A percentile compares a stretch with the other conserved stretches of the same genome.
Conservation (phyloP, 2,329 filamentous ascomycete species). For the Xylariaceae sp. region DNA sequence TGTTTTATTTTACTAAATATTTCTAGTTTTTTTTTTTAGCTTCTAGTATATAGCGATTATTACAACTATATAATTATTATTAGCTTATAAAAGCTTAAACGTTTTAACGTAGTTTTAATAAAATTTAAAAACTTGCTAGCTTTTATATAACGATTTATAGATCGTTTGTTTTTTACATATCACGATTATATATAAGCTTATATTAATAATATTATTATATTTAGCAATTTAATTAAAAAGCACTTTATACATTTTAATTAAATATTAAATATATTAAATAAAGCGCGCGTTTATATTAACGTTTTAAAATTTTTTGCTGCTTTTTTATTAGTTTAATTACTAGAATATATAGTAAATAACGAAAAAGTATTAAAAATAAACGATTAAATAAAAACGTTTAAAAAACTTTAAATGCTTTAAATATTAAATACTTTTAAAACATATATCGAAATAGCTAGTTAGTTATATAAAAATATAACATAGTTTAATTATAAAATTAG, state of each 20-base stretch:
- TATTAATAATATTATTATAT: no score
- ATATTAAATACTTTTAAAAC: not conserved
- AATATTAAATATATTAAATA: no score
- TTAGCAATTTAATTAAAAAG: no score
- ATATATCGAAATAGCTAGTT: not conserved
- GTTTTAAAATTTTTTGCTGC: not conserved
- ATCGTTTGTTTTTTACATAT: not conserved
- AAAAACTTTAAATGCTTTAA: not conserved
- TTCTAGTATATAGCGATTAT: not conserved
- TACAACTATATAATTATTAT: no score
- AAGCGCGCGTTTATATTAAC: no score
- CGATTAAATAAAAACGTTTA: not conserved
- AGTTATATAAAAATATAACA: not conserved
- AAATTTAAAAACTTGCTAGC: conserved; percentile 1
- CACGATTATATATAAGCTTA: not conserved
- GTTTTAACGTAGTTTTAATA: not conserved
- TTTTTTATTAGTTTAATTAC: not conserved
- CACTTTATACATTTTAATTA: no score
- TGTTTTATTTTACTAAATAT: no score
- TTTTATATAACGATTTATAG: no score
- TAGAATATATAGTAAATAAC: not conserved
- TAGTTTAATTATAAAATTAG: not conserved
- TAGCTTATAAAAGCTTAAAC: not conserved
- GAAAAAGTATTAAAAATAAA: not conserved
- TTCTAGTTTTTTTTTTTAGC: no score